Percentiles rank a stretch among this genome's conserved stretches.
These are phyloP conservation scores for Silene coronaria DNA, from an alignment of 179 eudicot genomes.

Conservation along the genomic window DNA sequence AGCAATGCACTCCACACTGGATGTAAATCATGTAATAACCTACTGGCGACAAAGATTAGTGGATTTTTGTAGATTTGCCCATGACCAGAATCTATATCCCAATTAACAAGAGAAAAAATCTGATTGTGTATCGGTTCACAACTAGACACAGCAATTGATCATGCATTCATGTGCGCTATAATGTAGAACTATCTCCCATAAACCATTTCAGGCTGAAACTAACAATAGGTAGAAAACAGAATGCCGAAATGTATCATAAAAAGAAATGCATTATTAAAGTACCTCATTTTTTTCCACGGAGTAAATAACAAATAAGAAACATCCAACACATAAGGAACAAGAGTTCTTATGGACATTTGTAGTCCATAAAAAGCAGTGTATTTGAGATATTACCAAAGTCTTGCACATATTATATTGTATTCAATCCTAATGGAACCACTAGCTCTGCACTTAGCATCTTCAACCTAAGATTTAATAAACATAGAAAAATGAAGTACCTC, in stretches of 20 bases:
- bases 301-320: not conserved
- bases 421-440: not conserved
- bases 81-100: not conserved
- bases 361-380: not conserved
- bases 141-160: not conserved
- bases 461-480: not conserved
- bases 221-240: not conserved
- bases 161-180: not conserved
- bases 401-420: not conserved
- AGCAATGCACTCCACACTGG: not conserved
- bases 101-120: not conserved
- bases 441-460: not conserved
- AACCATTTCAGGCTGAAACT: not conserved
- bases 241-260: not conserved
- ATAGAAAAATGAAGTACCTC: constrained; percentile 43
- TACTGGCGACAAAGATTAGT: not conserved
- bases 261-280: not conserved
- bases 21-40: not conserved
- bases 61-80: not conserved
- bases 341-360: not conserved
- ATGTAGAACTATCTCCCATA: not conserved
- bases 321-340: not conserved
- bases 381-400: not conserved
- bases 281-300: not conserved
- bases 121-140: not conserved